phyloP scores from a whole-genome alignment of 2,329 filamentous ascomycete species.

The Colletotrichum salicis region DNA sequence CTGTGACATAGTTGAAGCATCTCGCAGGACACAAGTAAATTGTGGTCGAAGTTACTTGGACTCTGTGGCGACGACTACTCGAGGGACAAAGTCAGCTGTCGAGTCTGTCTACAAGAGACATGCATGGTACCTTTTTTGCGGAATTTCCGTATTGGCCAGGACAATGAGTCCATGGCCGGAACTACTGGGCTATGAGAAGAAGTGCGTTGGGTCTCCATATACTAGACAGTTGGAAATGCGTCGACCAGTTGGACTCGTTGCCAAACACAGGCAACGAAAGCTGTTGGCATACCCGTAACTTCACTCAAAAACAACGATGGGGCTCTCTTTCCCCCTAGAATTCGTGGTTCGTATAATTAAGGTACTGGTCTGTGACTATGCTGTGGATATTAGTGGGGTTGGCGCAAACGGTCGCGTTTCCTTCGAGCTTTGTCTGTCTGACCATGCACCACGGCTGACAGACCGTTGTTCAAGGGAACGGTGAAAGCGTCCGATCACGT shows the following conservation, averaged over 20 bases:
- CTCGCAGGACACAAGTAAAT: not conserved
- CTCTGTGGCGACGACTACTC: not conserved
- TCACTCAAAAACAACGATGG: not conserved
- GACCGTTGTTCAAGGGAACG: not conserved
- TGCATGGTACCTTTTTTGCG: not conserved
- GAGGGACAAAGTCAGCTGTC: too few relatives aligned
- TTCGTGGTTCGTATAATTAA: not conserved
- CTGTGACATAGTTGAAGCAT: not conserved
- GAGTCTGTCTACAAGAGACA: too few relatives aligned
- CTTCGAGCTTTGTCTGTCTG: constrained; percentile 7
- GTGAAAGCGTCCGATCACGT: not conserved
- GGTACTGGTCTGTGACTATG: constrained; percentile 19
- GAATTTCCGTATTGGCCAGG: not conserved
- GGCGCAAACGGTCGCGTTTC: constrained; percentile 11
- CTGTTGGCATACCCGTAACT: not conserved
- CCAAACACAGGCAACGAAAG: not conserved
- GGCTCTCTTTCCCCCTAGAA: not conserved
- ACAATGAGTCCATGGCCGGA: not conserved
- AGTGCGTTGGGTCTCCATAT: not conserved
- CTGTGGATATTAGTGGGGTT: not conserved
- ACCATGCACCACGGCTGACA: not conserved
- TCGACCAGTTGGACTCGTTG: too few relatives aligned
- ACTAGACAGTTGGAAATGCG: not conserved
- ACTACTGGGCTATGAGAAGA: not conserved
- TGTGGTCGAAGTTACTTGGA: not conserved